These are phyloP conservation scores for Echium plantagineum DNA, from an alignment of 257 asterid species.

Conservation along the genomic window DNA sequence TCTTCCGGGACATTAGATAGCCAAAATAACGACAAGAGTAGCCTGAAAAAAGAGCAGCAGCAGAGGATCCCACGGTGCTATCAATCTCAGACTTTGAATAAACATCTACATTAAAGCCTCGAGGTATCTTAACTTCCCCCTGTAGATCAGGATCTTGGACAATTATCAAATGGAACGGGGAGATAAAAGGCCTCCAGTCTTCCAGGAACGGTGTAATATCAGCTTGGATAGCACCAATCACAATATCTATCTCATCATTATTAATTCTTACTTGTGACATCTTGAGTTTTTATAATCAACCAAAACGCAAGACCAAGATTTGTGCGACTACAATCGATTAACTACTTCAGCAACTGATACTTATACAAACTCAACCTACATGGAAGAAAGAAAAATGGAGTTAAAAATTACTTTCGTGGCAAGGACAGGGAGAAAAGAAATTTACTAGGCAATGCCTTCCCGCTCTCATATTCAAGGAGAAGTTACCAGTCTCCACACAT, in stretches of 20 bases:
- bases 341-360: not conserved
- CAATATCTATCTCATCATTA: conserved; percentile 49
- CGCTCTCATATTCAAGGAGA: too few species aligned
- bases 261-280: conserved; percentile 39
- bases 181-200: conserved; percentile 65
- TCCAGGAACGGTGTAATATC: conserved; percentile 77
- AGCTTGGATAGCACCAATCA: conserved; percentile 52
- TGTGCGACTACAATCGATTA: not conserved
- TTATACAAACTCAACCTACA: conserved; percentile 13
- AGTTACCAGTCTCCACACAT: conserved; percentile 57
- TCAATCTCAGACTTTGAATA: conserved; percentile 58
- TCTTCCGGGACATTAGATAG: conserved; percentile 63
- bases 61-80: conserved; percentile 37
- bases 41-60: conserved; percentile 48
- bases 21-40: conserved; percentile 86
- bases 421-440: conserved; percentile 32
- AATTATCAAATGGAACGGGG: conserved; percentile 69
- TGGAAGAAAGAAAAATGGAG: conserved; percentile 46
- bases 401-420: conserved; percentile 31
- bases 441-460: conserved; percentile 58
- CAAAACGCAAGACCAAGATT: not conserved
- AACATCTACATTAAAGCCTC: conserved; percentile 46
- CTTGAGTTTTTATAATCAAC: not conserved
- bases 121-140: conserved; percentile 54
- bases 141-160: conserved; percentile 68